Base-by-base conservation (phyloP, 176 grass and related monocot species). In the Luzula sylvatica region DNA sequence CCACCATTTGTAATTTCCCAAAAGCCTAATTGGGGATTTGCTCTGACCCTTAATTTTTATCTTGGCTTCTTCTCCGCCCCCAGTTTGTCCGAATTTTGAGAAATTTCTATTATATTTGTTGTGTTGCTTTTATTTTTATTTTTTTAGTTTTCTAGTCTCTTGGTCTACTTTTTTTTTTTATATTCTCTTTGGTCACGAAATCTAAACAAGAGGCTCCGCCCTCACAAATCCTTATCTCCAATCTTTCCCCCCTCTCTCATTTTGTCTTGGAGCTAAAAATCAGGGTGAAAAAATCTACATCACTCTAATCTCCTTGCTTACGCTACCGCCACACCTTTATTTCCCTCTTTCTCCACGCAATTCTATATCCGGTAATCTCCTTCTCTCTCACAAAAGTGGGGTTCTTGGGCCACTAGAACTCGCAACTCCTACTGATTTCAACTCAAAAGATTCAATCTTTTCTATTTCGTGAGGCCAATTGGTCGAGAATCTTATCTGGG, bases 181-280 rank as follows among this genome's bases (percentile, higher is more conserved):
- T 5, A 46, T 60, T 21, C 4, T 62, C 19, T 63, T 26, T 63
- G 3, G 40, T 63, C 4, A 14, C 16, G 25, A 64, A 64, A 64
- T 64, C 60, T 16, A 23, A 64, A 64, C 43, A 64, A 64, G 25
- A 35, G 43, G 60, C 26, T 64, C 5, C 3, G 3, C 3, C 21
- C 24, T 13, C 44, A 2, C 60, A 50, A 64, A 64, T 64, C 60
- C 43, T 64, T 50, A 64, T 50, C 60, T 50, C 59, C 60, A 30
- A 19, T 32, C 60, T 50, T 45, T 29, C 16, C 9, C 15, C 43
- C 47, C 23, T 49, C 43, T 46, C 59, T 27, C 7, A 14, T 64
- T 63, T 63, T 64, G 60, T 64, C 60, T 64, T 28, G 42, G 13
- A 50, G 43, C 43, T 64, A 11, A 64, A 64, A 13, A 28, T 15